phyloP scores from a whole-genome alignment of 352 stramenopile genomes.

The Phytopythium ostracodes region DNA sequence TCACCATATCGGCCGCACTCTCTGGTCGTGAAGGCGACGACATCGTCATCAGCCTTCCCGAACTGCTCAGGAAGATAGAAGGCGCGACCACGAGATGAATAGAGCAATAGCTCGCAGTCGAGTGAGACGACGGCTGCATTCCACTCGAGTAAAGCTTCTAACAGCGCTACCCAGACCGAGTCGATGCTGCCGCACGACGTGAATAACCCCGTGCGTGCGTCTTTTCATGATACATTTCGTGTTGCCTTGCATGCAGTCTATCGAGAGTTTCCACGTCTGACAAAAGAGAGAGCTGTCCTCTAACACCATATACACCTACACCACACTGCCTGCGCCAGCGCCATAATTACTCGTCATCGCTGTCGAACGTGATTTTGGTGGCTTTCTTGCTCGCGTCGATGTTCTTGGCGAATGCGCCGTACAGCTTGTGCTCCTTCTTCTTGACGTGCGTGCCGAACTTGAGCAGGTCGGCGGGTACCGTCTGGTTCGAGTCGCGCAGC shows the following conservation, averaged over 20 bases:
- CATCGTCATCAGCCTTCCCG: background rate
- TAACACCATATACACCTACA: too few relatives aligned
- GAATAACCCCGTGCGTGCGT: too few relatives aligned
- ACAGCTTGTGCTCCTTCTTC: constrained; percentile 99
- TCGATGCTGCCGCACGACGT: too few relatives aligned
- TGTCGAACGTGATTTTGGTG: constrained; percentile 97
- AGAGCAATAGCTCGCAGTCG: too few relatives aligned
- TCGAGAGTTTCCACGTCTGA: too few relatives aligned
- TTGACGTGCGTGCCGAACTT: constrained; percentile 99
- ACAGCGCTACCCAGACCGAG: too few relatives aligned
- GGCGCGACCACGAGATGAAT: too few relatives aligned
- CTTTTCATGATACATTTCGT: constrained; percentile 4
- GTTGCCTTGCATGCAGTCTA: constrained; percentile 5
- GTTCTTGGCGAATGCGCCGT: constrained; percentile 95
- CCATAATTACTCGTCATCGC: constrained; percentile 51
- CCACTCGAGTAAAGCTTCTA: too few relatives aligned
- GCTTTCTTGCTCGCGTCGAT: constrained; percentile 95
- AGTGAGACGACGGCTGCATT: too few relatives aligned
- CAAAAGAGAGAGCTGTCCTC: too few relatives aligned
- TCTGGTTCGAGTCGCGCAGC: constrained; percentile 91
- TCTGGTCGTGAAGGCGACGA: background rate
- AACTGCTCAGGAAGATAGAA: too few relatives aligned
- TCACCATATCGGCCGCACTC: background rate
- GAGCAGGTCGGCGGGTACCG: constrained; percentile 92
- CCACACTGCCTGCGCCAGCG: background rate